A percentile compares a stretch with the other conserved stretches of the same genome.
Evolutionary conservation across 2,329 filamentous ascomycete species (phyloP).

Genomic region (Xylariaceae sp.): DNA sequence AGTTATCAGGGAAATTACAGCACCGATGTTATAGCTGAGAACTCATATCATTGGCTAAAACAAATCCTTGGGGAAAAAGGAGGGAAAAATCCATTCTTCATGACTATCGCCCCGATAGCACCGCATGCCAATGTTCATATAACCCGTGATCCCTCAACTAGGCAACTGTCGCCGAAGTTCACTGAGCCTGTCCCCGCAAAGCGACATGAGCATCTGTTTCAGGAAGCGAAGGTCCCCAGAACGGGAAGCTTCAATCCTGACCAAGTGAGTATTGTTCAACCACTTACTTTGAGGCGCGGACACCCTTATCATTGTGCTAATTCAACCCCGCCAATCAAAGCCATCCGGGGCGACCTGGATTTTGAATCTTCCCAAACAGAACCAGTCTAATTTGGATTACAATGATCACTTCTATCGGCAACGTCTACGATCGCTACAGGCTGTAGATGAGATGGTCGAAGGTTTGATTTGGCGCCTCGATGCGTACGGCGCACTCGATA

Average conservation of each 20-base stretch:
- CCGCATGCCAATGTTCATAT: conserved; percentile 49
- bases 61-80: conserved; percentile 50
- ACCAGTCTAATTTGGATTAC: conserved; percentile 39
- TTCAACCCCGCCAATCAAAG: no score
- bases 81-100: conserved; percentile 61
- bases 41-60: conserved; percentile 57
- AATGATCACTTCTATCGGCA: conserved; percentile 50
- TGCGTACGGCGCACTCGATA: conserved; percentile 55
- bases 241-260: conserved; percentile 64
- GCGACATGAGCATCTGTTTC: conserved; percentile 60
- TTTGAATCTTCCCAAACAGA: conserved; percentile 37
- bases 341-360: conserved; percentile 44
- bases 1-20: conserved; percentile 36
- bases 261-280: conserved; percentile 33
- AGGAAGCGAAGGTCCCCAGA: conserved; percentile 55
- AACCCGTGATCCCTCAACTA: conserved; percentile 39
- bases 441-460: conserved; percentile 52
- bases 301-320: conserved; percentile 1
- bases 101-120: conserved; percentile 61
- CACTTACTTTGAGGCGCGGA: not conserved
- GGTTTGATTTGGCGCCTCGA: conserved; percentile 38
- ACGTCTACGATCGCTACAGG: conserved; percentile 49
- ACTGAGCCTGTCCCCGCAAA: conserved; percentile 46
- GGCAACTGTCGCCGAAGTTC: conserved; percentile 35
- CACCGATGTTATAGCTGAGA: conserved; percentile 56